Percentiles rank a stretch among this genome's conserved stretches.
Conservation (phyloP, 257 asterid genomes). For the Solanum corneliomulleri region DNA sequence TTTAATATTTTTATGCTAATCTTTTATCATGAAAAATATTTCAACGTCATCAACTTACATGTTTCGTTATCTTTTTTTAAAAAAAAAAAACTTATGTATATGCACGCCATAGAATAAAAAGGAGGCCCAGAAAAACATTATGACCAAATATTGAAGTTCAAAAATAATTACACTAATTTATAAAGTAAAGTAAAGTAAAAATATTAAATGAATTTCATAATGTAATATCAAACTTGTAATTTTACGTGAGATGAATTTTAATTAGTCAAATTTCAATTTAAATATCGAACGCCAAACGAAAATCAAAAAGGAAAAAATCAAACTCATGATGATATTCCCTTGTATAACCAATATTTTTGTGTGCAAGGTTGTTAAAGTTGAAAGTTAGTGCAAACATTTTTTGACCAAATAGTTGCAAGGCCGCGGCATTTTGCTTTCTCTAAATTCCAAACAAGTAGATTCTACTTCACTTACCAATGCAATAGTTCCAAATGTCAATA, state of each 20-base stretch:
- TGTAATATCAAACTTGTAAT: no score
- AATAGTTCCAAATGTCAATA: background rate
- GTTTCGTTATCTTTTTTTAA: no score
- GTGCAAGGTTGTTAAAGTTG: background rate
- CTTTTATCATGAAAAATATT: background rate
- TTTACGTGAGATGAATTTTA: rapidly evolving
- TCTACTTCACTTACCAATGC: background rate
- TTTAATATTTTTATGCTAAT: background rate
- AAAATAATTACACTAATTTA: no score
- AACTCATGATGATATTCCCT: background rate
- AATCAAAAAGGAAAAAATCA: no score
- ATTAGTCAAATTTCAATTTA: no score
- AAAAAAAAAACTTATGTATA: no score
- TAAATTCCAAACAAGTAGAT: no score
- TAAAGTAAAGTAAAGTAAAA: background rate
- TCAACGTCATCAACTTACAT: no score
- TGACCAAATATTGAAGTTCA: no score
- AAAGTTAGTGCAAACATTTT: background rate
- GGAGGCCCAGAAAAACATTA: no score
- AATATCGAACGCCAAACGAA: rapidly evolving
- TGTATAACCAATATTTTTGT: background rate
- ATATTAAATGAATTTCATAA: background rate
- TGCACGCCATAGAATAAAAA: no score
- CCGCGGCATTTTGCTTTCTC: background rate
- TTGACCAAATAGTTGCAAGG: background rate